Conservation (phyloP, 2,329 filamentous ascomycete species). For the Penicillium sp. region DNA sequence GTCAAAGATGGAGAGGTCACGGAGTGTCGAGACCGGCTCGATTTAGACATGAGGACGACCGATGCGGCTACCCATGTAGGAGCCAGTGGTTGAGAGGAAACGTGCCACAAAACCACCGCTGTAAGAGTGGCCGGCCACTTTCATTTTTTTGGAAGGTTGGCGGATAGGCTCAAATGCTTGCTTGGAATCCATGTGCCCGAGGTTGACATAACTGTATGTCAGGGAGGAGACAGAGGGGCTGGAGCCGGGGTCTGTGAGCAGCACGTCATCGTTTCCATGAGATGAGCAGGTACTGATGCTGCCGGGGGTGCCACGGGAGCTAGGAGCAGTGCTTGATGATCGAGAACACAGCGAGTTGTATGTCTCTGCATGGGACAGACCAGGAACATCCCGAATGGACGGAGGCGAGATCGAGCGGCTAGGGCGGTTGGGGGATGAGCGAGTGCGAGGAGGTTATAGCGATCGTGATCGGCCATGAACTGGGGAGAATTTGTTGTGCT, state of each 20-base stretch:
- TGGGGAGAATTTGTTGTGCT: constrained; percentile 32
- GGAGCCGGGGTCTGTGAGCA: constrained; percentile 30
- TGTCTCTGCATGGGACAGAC: constrained; percentile 40
- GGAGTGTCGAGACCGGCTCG: constrained; percentile 18
- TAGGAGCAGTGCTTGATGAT: constrained; percentile 43
- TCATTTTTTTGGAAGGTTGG: constrained; percentile 42
- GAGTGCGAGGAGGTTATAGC: constrained; percentile 34
- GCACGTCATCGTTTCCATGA: constrained; percentile 31
- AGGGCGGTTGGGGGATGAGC: constrained; percentile 33
- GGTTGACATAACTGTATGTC: constrained; percentile 35
- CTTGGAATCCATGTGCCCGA: constrained; percentile 31
- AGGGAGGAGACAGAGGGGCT: constrained; percentile 32
- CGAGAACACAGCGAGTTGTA: constrained; percentile 40
- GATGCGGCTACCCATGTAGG: constrained; percentile 39
- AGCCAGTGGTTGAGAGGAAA: constrained; percentile 41
- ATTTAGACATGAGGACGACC: constrained; percentile 28
- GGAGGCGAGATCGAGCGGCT: constrained; percentile 42
- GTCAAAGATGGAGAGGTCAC: not conserved
- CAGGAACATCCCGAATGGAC: constrained; percentile 42
- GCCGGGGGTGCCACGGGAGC: constrained; percentile 42
- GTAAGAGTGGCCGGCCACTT: constrained; percentile 27
- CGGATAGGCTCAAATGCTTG: constrained; percentile 24
- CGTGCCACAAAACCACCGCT: constrained; percentile 40
- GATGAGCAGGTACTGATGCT: constrained; percentile 40
- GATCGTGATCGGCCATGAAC: constrained; percentile 29